Base-by-base conservation (phyloP, 164 flowering plant genomes). In the Nelumbo lutea region DNA sequence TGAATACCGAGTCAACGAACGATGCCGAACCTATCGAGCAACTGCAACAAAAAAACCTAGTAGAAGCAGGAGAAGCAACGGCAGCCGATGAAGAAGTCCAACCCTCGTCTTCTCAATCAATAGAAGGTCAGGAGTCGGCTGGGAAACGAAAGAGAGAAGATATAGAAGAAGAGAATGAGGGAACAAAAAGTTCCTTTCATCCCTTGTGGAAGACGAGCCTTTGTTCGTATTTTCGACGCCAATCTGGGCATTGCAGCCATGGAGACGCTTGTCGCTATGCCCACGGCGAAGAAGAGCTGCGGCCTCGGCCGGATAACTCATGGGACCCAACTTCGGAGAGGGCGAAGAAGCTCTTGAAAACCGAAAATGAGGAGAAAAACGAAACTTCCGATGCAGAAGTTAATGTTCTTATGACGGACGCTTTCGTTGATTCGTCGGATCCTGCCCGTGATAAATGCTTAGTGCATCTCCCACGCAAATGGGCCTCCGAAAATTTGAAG, bases 311-410 rank as follows among this genome's bases (percentile, higher is more conserved):
- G 3, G 97, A 92, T 66, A 83, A 82, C 42, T 75, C 96, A 2
- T 95, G 99, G 97, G 99, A 95, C 77, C 99, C 99, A 5, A 90
- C 97, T 0, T 95, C 99, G 46, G 89, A 92, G 81, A 75, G 89
- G 61, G 96, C 85, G 9, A 91, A 88, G 82, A 85, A 87, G 89
- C 67, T 82, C 51, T 48, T 68, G 79, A 86, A 79, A 70, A 59
- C 53, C 57, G 81, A 73, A 66, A 62, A 72, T 51, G 82, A 66
- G 5, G 85, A 72, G 40, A 71, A 71, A 45, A 42, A 61, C n/a
- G 83, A 71, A 40, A 73, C 47, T 9, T 42, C 9, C 66, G 86
- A 80, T 73, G 68, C 85, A 66, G 70, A 79, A 64, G 79, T 76
- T 44, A 86, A 77, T 61, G 83, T 81, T 57, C 61, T 78, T 64